Percentiles rank a stretch among this genome's conserved stretches.
phyloP scores from a whole-genome alignment of 768 basidiomycete species.

The Auricularia sp. region DNA sequence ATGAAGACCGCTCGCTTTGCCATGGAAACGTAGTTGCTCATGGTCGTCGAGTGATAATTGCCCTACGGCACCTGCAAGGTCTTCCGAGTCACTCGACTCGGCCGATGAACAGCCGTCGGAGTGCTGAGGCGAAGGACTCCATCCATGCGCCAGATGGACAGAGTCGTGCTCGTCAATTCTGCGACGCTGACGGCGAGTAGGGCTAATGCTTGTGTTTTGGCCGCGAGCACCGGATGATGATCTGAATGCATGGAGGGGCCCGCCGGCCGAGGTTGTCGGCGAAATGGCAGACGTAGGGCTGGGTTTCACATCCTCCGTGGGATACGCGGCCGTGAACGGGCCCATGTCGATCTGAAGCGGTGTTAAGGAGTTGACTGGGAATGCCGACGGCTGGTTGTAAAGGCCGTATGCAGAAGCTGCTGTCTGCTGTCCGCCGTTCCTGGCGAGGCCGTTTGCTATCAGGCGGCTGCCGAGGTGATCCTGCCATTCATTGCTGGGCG shows the following conservation, averaged over 20 bases:
- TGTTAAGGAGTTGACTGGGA: not conserved
- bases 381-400: not conserved
- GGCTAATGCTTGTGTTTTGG: not conserved
- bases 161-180: constrained; percentile 31
- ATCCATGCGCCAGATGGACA: constrained; percentile 39
- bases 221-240: not conserved
- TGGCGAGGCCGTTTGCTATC: not conserved
- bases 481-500: constrained; percentile 11
- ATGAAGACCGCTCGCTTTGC: constrained; percentile 74
- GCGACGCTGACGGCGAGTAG: constrained; percentile 29
- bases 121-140: constrained; percentile 50
- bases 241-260: not conserved
- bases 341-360: not conserved
- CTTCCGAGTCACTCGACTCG: constrained; percentile 14
- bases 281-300: not conserved
- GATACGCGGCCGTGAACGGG: not conserved
- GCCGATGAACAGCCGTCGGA: constrained; percentile 7
- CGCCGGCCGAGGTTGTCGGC: not conserved
- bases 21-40: constrained; percentile 71
- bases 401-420: not conserved
- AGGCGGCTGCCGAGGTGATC: constrained; percentile 5
- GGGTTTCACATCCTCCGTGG: not conserved
- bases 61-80: constrained; percentile 61
- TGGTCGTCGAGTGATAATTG: constrained; percentile 86
- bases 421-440: not conserved